phyloP scores from a whole-genome alignment of 2,329 filamentous ascomycete genomes.

The Stachybotrys chartarum region DNA sequence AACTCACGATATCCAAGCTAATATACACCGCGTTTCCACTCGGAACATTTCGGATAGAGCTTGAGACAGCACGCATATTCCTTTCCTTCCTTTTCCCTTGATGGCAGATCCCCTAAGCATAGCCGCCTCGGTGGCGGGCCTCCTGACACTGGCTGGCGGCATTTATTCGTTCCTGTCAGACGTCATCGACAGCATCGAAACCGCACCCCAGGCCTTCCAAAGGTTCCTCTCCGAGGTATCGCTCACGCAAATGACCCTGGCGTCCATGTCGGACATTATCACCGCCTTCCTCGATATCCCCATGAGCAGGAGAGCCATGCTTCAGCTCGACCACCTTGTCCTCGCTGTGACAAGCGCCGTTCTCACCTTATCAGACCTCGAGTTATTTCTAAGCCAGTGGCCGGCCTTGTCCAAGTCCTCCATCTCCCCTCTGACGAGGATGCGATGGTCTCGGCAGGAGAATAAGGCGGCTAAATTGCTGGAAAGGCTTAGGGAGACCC shows the following conservation, averaged over 20 bases:
- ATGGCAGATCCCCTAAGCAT: not conserved
- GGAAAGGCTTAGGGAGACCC: too few relatives aligned
- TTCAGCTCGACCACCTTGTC: not conserved
- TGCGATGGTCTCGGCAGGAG: too few relatives aligned
- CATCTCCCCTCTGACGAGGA: too few relatives aligned
- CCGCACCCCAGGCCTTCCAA: not conserved
- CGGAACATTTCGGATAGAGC: too few relatives aligned
- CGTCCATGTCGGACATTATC: not conserved
- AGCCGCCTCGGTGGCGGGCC: not conserved
- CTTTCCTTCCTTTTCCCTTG: too few relatives aligned
- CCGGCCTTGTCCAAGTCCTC: too few relatives aligned
- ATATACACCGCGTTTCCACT: too few relatives aligned
- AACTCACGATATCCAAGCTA: too few relatives aligned
- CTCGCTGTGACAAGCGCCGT: not conserved
- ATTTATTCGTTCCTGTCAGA: not conserved
- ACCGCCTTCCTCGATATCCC: not conserved
- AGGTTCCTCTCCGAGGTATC: not conserved
- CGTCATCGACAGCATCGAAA: not conserved
- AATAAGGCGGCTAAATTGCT: too few relatives aligned
- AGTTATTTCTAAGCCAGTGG: too few relatives aligned
- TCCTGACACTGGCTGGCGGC: not conserved
- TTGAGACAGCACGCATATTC: too few relatives aligned
- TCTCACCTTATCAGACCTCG: too few relatives aligned
- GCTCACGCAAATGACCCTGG: not conserved
- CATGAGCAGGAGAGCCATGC: not conserved